Conservation (phyloP, 352 stramenopile genomes). For the Pythium brassicae region DNA sequence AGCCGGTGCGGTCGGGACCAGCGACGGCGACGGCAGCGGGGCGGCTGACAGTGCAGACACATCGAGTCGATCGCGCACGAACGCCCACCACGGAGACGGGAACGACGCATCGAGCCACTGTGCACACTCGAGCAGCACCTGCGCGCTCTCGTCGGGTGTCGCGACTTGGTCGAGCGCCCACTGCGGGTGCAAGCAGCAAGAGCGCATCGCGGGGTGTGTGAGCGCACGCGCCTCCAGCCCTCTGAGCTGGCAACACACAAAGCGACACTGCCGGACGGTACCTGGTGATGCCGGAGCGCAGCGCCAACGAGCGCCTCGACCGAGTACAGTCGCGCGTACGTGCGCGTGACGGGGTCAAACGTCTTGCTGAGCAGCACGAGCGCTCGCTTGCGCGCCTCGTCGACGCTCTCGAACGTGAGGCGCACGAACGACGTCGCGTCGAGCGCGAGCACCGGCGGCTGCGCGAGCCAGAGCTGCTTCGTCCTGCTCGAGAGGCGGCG, state of each 20-base stretch:
- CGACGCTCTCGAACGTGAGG: constrained; percentile 64
- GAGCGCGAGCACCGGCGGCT: constrained; percentile 9
- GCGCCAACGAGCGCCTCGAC: constrained; percentile 49
- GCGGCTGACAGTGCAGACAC: neutral
- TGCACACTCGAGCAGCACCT: constrained; percentile 24
- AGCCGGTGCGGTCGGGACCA: neutral
- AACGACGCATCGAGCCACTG: constrained; percentile 43
- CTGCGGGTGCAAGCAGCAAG: constrained; percentile 7
- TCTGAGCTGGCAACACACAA: too few relatives aligned
- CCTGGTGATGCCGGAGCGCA: constrained; percentile 56
- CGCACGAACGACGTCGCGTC: constrained; percentile 57
- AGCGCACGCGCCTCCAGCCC: too few relatives aligned
- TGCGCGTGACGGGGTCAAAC: constrained; percentile 55
- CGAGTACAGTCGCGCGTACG: constrained; percentile 57
- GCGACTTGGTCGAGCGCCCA: constrained; percentile 49
- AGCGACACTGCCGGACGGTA: constrained; percentile 9
- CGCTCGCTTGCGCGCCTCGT: constrained; percentile 61
- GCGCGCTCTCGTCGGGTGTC: constrained; percentile 24
- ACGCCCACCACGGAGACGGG: constrained; percentile 47
- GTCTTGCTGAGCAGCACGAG: constrained; percentile 72
- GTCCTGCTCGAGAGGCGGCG: constrained; percentile 27
- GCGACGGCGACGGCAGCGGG: neutral
- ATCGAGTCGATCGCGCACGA: constrained; percentile 21
- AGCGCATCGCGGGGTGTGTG: neutral
- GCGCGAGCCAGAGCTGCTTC: constrained; percentile 17